These are phyloP conservation scores for Pyracantha coccinea DNA, from an alignment of 331 rosid genomes.

Conservation along the genomic window DNA sequence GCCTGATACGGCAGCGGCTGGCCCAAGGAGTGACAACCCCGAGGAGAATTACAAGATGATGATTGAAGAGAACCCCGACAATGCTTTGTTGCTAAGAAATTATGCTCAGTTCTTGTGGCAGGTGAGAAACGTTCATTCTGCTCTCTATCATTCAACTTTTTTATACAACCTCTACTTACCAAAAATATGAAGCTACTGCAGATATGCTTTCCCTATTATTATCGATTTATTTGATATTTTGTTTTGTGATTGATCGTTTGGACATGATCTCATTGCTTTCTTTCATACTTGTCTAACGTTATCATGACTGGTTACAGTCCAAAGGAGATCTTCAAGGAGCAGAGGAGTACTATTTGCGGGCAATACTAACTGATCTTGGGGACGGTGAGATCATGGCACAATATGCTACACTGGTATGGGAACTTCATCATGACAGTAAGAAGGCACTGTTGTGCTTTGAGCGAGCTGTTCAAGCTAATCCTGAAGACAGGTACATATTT, in stretches of 20 bases:
- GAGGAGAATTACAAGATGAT: conserved; percentile 46
- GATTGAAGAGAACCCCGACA: conserved; percentile 46
- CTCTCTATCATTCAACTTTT: not conserved
- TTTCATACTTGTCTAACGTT: not conserved
- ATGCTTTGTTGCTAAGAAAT: conserved; percentile 53
- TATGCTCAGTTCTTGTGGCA: conserved; percentile 65
- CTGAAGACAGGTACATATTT: conserved; percentile 52
- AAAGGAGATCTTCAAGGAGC: conserved; percentile 60
- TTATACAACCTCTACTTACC: not conserved
- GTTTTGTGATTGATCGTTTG: no score
- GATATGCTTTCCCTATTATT: not conserved
- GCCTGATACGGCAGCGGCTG: conserved; percentile 9
- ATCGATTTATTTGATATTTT: no score
- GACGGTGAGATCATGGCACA: conserved; percentile 59
- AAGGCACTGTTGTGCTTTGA: conserved; percentile 48
- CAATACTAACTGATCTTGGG: conserved; percentile 48
- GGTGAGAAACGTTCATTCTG: conserved; percentile 32
- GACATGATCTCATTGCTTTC: no score
- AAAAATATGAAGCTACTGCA: not conserved
- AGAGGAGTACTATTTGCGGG: conserved; percentile 50
- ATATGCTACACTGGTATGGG: conserved; percentile 75
- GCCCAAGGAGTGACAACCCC: conserved; percentile 10
- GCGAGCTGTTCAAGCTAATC: conserved; percentile 53
- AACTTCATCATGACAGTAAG: conserved; percentile 52
- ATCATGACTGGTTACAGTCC: conserved; percentile 36